These are phyloP conservation scores for Spencermartinsiella ligniputridi DNA, from an alignment of 1,139 yeast genomes.

Conservation along the genomic window DNA sequence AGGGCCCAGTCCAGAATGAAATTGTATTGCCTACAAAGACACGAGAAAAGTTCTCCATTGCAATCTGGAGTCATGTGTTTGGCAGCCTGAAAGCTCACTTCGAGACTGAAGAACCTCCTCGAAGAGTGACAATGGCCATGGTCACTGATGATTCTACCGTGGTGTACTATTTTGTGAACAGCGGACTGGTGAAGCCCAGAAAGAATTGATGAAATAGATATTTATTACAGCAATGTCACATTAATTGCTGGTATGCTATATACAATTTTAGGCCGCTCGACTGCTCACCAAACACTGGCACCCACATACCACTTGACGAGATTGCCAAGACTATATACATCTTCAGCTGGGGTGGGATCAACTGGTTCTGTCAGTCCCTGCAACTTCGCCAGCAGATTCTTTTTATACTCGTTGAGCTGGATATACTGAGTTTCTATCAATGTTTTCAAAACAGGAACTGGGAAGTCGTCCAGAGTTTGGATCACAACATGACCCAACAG, in stretches of 20 bases:
- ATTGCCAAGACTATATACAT: constrained; percentile 10
- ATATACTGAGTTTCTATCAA: constrained; percentile 23
- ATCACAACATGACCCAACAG: constrained; percentile 26
- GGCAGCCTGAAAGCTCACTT: constrained; percentile 18
- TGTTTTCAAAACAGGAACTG: constrained; percentile 20
- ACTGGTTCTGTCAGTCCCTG: not conserved
- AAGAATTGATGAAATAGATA: constrained; percentile 36
- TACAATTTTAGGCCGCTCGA: too few species aligned
- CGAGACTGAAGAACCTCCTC: constrained; percentile 26
- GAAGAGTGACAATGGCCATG: constrained; percentile 50
- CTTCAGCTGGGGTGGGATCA: constrained; percentile 4
- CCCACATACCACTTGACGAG: constrained; percentile 1
- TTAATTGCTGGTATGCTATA: not conserved
- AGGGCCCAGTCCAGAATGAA: constrained; percentile 17
- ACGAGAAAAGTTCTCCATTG: constrained; percentile 31
- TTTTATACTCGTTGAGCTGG: constrained; percentile 11
- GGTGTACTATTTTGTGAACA: constrained; percentile 60
- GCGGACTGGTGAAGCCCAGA: constrained; percentile 58
- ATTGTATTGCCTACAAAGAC: constrained; percentile 31
- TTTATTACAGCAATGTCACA: not conserved
- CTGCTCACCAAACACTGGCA: not conserved
- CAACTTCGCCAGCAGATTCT: constrained; percentile 2
- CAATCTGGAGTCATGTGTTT: constrained; percentile 32
- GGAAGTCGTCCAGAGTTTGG: constrained; percentile 20
- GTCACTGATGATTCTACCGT: constrained; percentile 62